Evolutionary conservation across 768 basidiomycete genomes (phyloP).

Genomic region (Amanita fuliginea): DNA sequence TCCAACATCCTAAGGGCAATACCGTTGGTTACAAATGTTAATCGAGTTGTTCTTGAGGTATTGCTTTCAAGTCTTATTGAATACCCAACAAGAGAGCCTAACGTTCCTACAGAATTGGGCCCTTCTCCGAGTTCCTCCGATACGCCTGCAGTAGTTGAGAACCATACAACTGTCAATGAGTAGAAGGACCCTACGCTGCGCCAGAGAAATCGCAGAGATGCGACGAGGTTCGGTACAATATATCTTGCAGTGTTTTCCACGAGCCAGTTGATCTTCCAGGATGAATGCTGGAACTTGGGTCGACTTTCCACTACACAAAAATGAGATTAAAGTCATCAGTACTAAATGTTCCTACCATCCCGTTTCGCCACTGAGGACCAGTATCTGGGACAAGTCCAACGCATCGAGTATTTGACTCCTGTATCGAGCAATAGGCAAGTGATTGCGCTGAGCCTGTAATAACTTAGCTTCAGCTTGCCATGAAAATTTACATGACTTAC

Average conservation of each 20-base stretch:
- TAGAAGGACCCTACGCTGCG: constrained; percentile 45
- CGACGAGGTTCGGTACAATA: constrained; percentile 93
- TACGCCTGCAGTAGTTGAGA: constrained; percentile 33
- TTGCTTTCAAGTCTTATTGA: constrained; percentile 89
- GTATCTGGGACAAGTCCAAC: constrained; percentile 66
- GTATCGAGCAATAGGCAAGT: constrained; percentile 79
- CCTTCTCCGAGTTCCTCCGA: constrained; percentile 87
- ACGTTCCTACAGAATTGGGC: constrained; percentile 65
- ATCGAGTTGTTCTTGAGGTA: constrained; percentile 63
- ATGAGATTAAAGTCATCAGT: not conserved
- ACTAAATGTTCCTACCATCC: constrained; percentile 21
- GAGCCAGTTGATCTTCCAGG: constrained; percentile 77
- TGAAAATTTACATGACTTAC: constrained; percentile 31
- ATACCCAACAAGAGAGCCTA: constrained; percentile 80
- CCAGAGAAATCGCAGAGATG: constrained; percentile 92
- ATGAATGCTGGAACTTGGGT: constrained; percentile 94
- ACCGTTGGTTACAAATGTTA: constrained; percentile 87
- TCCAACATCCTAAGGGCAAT: constrained; percentile 98
- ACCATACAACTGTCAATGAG: constrained; percentile 1
- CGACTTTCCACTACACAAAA: constrained; percentile 74
- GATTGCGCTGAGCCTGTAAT: constrained; percentile 59
- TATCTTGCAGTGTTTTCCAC: constrained; percentile 79
- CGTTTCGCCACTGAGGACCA: constrained; percentile 63
- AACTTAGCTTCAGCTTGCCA: constrained; percentile 2
- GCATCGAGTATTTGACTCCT: constrained; percentile 59